phyloP scores from a whole-genome alignment of 441 rosid genomes.

The Populus tomentosa region DNA sequence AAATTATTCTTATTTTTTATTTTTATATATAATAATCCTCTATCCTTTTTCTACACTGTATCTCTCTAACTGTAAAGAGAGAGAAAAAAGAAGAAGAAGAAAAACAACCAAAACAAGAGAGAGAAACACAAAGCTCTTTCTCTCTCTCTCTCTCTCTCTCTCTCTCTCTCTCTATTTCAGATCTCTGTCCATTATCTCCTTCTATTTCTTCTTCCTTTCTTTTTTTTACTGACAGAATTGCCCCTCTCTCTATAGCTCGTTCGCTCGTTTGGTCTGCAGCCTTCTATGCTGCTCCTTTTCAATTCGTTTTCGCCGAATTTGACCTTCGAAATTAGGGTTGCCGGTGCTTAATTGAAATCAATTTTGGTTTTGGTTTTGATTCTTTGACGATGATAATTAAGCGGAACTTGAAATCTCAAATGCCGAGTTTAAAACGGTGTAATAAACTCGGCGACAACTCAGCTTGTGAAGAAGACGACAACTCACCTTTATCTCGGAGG shows the following conservation, averaged over 20 bases:
- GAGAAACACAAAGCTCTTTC: neutral
- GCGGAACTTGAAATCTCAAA: slow-evolving; percentile 78
- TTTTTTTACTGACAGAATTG: neutral
- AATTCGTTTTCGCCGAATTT: neutral
- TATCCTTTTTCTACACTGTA: too few species aligned
- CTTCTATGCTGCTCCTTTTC: slow-evolving; percentile 2
- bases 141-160: neutral
- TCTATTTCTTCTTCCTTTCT: neutral
- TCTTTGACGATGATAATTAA: slow-evolving; percentile 78
- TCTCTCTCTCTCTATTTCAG: neutral
- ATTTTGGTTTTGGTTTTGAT: slow-evolving; percentile 4
- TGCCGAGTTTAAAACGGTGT: slow-evolving; percentile 81
- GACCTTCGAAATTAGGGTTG: slow-evolving; percentile 1
- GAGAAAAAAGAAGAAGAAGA: neutral
- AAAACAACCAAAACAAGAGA: neutral
- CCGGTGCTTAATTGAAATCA: neutral
- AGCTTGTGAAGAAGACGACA: slow-evolving; percentile 45
- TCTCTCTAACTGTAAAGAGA: neutral
- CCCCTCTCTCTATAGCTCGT: neutral
- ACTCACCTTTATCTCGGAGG: slow-evolving; percentile 41
- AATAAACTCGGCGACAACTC: slow-evolving; percentile 39
- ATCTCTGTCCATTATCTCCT: neutral
- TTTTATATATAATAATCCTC: too few species aligned
- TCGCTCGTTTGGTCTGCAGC: neutral
- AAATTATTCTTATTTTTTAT: too few species aligned